Evolutionary conservation across 768 basidiomycete species (phyloP), one percentile per base, ranked within the genome.

Genomic region (Asterophora lycoperdoides): DNA sequence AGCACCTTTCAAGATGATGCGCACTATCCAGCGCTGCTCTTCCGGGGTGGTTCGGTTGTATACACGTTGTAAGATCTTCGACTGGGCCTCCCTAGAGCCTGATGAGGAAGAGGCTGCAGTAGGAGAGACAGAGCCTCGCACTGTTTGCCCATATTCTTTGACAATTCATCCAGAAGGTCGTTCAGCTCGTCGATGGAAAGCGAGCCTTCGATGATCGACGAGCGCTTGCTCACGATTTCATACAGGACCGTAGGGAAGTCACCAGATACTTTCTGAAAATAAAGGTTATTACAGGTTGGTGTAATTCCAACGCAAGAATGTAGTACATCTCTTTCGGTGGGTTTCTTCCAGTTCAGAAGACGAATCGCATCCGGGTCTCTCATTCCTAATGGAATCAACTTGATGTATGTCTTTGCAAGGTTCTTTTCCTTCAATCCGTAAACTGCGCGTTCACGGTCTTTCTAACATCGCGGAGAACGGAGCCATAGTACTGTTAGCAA

Each of bases 381-480:
- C 62, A 69, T 78, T 33, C 86, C 86, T 2, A 99, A 73, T 1
- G 89, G 90, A 30, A 98, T 87, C 2, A 94, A 77, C 53, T 87
- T 84, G 70, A 95, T 91, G 63, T 94, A 96, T 8, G 81, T 83
- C 66, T 93, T 97, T 4, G 93, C 94, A 2, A 99, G 71, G 61
- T 88, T 89, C 69, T 88, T 89, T 71, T 99, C 96, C 64, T 99
- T 99, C 56, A 96, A 67, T 11, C 93, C 90, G 65, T 98, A 99
- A 0, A 93, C 84, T 0, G 90, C 80, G 45, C 96, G 83, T 53
- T 97, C 92, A 29, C 86, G 79, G 64, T 98, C 96, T 80, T 96
- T 90, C 93, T 98, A 64, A 23, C 3, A 23, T 23, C 23, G 23
- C 23, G 23, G 23, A 23, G 17, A 49, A 11, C 30, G 14, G 28